Evolutionary conservation across 768 basidiomycete genomes (phyloP).

Genomic region (Gloeopeniophorella convolvens): DNA sequence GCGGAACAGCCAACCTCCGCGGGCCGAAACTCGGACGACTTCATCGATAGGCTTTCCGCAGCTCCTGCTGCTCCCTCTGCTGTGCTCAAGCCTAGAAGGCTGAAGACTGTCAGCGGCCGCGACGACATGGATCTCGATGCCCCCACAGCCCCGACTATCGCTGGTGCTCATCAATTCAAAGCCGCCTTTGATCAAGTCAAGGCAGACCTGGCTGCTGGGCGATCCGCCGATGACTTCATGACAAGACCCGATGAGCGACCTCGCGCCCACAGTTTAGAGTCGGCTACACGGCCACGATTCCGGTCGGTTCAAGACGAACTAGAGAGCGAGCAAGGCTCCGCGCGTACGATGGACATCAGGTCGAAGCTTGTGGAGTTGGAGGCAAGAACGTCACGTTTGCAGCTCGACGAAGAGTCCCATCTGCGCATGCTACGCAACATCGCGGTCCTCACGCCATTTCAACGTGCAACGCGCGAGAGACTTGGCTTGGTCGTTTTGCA

Average conservation of each 20-base stretch:
- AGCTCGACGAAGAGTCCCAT: conserved; percentile 57
- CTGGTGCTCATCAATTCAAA: conserved; percentile 62
- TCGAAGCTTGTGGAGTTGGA: conserved; percentile 63
- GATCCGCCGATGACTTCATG: conserved; percentile 28
- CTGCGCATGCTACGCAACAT: conserved; percentile 76
- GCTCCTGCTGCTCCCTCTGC: conserved; percentile 4
- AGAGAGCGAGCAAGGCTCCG: conserved; percentile 32
- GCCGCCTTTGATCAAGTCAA: conserved; percentile 85
- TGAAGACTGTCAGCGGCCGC: conserved; percentile 9
- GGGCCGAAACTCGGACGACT: conserved; percentile 25
- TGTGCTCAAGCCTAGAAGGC: not conserved
- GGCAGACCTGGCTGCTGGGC: conserved; percentile 64
- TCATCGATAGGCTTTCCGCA: conserved; percentile 10
- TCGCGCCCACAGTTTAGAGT: conserved; percentile 31
- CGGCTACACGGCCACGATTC: conserved; percentile 19
- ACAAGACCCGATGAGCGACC: conserved; percentile 24
- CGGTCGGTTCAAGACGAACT: conserved; percentile 14
- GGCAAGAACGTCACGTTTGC: conserved; percentile 43
- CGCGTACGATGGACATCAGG: conserved; percentile 52
- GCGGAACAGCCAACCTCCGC: conserved; percentile 29
- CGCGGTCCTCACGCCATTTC: conserved; percentile 82
- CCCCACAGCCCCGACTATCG: conserved; percentile 47
- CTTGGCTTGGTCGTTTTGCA: conserved; percentile 55
- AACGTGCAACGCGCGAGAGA: conserved; percentile 72
- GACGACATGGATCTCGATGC: conserved; percentile 35